A percentile compares a stretch with the other conserved stretches of the same genome.
Evolutionary conservation across 2,329 filamentous ascomycete species (phyloP).

Genomic region (Paraphaeosphaeria minitans): DNA sequence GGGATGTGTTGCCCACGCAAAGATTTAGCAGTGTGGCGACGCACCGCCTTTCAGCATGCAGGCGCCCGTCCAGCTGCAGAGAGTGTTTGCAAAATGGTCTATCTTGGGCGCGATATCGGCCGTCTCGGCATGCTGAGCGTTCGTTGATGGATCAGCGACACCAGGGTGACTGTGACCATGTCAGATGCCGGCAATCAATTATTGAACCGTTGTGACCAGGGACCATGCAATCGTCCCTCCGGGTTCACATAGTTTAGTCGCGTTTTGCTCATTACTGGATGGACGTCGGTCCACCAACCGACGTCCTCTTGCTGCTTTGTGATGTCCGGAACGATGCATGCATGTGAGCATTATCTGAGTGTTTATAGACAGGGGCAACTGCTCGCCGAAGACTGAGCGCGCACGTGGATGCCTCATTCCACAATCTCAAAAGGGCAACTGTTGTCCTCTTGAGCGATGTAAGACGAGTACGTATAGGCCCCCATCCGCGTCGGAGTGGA

Average conservation of each 20-base stretch:
- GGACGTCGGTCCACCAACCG: conserved; percentile 2
- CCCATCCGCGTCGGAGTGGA: neutral
- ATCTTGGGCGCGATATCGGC: conserved; percentile 1
- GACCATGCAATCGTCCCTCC: neutral
- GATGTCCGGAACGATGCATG: conserved; percentile 14
- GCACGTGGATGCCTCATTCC: neutral
- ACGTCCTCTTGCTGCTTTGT: neutral
- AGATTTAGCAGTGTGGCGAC: neutral
- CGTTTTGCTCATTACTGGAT: neutral
- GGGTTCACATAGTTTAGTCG: neutral
- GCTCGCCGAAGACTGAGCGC: conserved; percentile 3
- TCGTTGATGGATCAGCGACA: neutral
- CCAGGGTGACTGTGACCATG: neutral
- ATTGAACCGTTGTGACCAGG: neutral
- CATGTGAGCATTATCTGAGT: neutral
- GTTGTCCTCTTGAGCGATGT: neutral
- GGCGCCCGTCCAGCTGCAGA: neutral
- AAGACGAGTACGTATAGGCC: neutral
- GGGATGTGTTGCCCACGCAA: neutral
- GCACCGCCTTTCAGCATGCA: neutral
- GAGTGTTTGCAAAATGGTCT: neutral
- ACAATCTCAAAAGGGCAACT: neutral
- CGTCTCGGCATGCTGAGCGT: neutral
- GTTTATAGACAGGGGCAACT: conserved; percentile 16
- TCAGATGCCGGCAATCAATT: conserved; percentile 5